A percentile compares a stretch with the other conserved stretches of the same genome.
phyloP scores from a whole-genome alignment of 2,329 filamentous ascomycete genomes.

The Phaeosphaeriaceae sp. region DNA sequence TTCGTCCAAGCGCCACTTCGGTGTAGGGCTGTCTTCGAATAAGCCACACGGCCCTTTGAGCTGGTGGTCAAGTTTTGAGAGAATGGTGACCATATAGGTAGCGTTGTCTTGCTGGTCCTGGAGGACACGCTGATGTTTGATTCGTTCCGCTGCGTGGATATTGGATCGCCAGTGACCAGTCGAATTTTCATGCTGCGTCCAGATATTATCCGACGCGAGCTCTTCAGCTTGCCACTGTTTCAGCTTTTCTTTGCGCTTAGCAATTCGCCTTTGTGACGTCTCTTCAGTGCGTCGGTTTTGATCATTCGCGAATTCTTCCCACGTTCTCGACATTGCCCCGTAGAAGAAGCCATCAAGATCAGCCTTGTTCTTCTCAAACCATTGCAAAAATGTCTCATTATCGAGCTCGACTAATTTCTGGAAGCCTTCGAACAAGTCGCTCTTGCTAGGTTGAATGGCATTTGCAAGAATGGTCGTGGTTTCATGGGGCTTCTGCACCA shows the following conservation, averaged over 20 bases:
- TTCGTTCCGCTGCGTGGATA: slow-evolving; percentile 88
- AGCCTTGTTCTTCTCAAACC: slow-evolving; percentile 83
- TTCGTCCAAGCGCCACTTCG: slow-evolving; percentile 91
- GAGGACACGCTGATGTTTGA: slow-evolving; percentile 85
- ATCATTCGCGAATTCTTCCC: slow-evolving; percentile 84
- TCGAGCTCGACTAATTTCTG: slow-evolving; percentile 86
- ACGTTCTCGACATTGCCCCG: slow-evolving; percentile 78
- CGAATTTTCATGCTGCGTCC: slow-evolving; percentile 83
- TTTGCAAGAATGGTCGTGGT: slow-evolving; percentile 77
- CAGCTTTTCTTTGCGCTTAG: slow-evolving; percentile 82
- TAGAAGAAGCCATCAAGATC: slow-evolving; percentile 86
- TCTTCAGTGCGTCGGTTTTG: slow-evolving; percentile 86
- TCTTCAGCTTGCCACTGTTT: slow-evolving; percentile 80
- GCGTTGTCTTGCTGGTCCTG: slow-evolving; percentile 95
- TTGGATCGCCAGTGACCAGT: slow-evolving; percentile 94
- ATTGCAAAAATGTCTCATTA: slow-evolving; percentile 84
- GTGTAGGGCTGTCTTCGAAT: slow-evolving; percentile 69
- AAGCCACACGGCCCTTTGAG: slow-evolving; percentile 82
- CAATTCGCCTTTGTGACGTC: slow-evolving; percentile 72
- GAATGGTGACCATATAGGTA: slow-evolving; percentile 76
- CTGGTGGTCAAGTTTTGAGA: slow-evolving; percentile 80
- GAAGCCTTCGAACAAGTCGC: slow-evolving; percentile 77
- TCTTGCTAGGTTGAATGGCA: slow-evolving; percentile 74
- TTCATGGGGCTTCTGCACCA: slow-evolving; percentile 91
- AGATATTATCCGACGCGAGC: slow-evolving; percentile 71